Evolutionary conservation across 2,329 filamentous ascomycete species (phyloP), one percentile per base, ranked within the genome.

Genomic region (Fusarium odoratissimum): DNA sequence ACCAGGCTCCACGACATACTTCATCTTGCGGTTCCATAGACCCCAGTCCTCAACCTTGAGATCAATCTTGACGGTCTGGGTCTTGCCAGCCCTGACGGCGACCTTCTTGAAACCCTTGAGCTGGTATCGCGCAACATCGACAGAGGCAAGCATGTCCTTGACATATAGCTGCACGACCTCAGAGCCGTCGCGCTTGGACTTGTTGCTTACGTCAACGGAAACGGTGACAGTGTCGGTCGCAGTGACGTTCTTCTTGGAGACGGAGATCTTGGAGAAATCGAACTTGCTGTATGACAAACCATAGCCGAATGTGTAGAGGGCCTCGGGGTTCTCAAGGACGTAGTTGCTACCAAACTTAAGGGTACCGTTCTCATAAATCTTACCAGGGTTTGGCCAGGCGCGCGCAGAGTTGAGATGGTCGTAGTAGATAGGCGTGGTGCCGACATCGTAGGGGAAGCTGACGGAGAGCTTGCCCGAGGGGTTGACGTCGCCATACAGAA

Each of bases 1-100:
- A 3, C 92, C 92, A 6, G 88, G 88, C 84, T 94, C 92, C 41
- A 94, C 91, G 30, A 93, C 90, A 79, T 94, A 94, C 79, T 91
- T 82, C 90, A 93, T 92, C 69, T 85, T 85, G 1, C 85, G 88
- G 78, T 91, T 82, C 49, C 89, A 91, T 3, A 90, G 83, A 14
- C 86, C 86, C 69, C 91, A 84, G 30, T 87, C 78, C 16, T 89
- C 86, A 78, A 92, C 90, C 67, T 87, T 84, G 55, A 85, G 76
- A 38, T 86, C 83, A 31, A 92, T 83, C 38, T 82, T 76, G 41
- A 87, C 83, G 10, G 79, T 87, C 72, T 87, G 83, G 2, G 87
- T 91, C 78, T 89, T 84, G 1, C 90, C 91, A 5, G 90, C 87
- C 60, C 86, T 85, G 63, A 93, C 81, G 28, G 84, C 72, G 4